phyloP scores from a whole-genome alignment of 2,329 filamentous ascomycete species.

The Aspergillus unguis region DNA sequence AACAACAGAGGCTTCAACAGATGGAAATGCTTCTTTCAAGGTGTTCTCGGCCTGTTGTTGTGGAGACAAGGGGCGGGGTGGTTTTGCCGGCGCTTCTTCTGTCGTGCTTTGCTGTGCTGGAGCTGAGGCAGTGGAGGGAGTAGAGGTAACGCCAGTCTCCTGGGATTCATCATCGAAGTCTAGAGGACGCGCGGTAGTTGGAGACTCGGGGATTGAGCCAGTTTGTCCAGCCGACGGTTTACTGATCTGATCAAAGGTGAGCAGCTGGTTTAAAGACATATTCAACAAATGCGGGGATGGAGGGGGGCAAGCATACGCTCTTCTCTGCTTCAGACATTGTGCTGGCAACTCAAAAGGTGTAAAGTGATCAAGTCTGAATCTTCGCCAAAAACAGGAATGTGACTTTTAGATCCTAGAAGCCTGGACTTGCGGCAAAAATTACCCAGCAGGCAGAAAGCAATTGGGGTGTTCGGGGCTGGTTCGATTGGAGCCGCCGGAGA shows the following conservation, averaged over 20 bases:
- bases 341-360: not conserved
- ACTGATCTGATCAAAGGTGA: conserved; percentile 28
- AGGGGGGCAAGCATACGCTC: conserved; percentile 24
- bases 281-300: conserved; percentile 10
- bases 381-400: conserved; percentile 6
- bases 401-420: not conserved
- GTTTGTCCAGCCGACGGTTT: conserved; percentile 32
- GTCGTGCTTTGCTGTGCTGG: conserved; percentile 27
- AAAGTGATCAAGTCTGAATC: conserved; percentile 8
- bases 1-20: conserved; percentile 73
- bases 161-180: conserved; percentile 58
- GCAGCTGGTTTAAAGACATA: conserved; percentile 5
- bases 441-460: conserved; percentile 24
- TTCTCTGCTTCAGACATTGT: conserved; percentile 39
- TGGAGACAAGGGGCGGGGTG: conserved; percentile 76
- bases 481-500: conserved; percentile 13
- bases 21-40: conserved; percentile 89
- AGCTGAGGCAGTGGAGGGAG: conserved; percentile 13
- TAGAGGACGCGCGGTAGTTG: conserved; percentile 55
- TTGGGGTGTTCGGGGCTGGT: conserved; percentile 8
- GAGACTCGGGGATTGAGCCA: conserved; percentile 47
- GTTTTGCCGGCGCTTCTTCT: conserved; percentile 66
- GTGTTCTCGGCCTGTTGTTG: conserved; percentile 82
- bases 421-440: conserved; percentile 20
- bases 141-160: conserved; percentile 35